A percentile compares a stretch with the other conserved stretches of the same genome.
Evolutionary conservation across 768 basidiomycete genomes (phyloP).

Genomic region (Mycena metata): DNA sequence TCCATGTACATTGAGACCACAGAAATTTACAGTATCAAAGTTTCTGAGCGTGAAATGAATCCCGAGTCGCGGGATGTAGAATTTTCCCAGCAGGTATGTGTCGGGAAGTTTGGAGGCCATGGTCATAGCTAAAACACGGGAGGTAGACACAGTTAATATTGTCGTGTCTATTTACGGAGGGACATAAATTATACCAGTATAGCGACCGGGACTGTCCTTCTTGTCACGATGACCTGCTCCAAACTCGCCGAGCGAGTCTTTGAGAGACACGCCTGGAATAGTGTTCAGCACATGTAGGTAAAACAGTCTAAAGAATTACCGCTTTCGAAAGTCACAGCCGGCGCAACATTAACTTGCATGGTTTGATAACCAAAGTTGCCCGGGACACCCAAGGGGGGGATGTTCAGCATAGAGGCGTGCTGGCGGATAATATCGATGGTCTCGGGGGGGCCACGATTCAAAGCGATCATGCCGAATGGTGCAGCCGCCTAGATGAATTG

Average conservation of each 20-base stretch:
- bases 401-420: constrained; percentile 11
- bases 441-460: neutral
- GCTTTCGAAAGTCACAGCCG: neutral
- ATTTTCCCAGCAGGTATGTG: constrained; percentile 1
- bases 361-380: constrained; percentile 13
- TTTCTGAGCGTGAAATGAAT: constrained; percentile 14
- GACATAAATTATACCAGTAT: neutral
- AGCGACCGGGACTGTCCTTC: constrained; percentile 12
- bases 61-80: constrained; percentile 3
- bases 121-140: constrained; percentile 1
- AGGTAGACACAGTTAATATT: too few species aligned
- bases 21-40: constrained; percentile 18
- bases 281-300: neutral
- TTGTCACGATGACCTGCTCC: neutral
- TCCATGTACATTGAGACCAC: constrained; percentile 11
- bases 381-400: constrained; percentile 2
- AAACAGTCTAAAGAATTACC: neutral
- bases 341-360: constrained; percentile 3
- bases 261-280: neutral
- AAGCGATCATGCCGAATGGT: neutral
- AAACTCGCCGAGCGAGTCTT: neutral
- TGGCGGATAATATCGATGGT: neutral
- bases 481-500: constrained; percentile 7
- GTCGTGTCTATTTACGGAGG: too few species aligned
- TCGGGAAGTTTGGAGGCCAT: neutral